Evolutionary conservation across 164 flowering plant genomes (phyloP), one percentile per base, ranked within the genome.

Genomic region (Euptelea pleiosperma): DNA sequence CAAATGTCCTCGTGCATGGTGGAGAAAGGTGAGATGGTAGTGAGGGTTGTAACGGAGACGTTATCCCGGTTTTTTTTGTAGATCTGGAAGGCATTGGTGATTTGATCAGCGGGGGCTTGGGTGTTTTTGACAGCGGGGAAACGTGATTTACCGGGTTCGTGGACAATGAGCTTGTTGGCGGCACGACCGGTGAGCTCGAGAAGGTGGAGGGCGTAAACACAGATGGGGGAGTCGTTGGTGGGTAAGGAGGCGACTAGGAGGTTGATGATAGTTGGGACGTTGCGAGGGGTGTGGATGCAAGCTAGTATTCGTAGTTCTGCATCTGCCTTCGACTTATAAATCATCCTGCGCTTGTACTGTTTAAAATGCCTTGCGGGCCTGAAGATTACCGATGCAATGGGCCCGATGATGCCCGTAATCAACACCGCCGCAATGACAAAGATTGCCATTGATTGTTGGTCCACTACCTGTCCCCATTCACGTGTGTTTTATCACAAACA

Each of bases 1-100:
- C 79, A 69, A 3, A 75, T 66, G 46, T 72, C 79, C 15, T 72
- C 79, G 39, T 75, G 76, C 76, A 75, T 75, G 19, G 72, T 69
- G 8, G 68, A 28, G 51, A 63, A 62, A 12, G 79, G 70, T 3
- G 76, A 69, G 28, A 72, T 59, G 22, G 73, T 61, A 1, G 76
- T 75, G 16, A 75, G 67, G 8, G 58, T 36, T 18, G 68, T 65
- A 3, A 73, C 71, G 2, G 67, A 58, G 10, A 43, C 63, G 8
- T 8, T 43, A 14, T 19, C 34, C 1, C 19, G 44, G 8, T 67
- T 12, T 61, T n/a, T 66, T 57, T 75, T 64, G n/a, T 56, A 75
- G 43, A 50, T 66, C 18, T 66, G 57, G 29, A 74, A 74, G 2
- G 77, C 72, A 12, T 63, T 50, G 28, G 62, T 56, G 24, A 70